Evolutionary conservation across 768 basidiomycete genomes (phyloP).

Genomic region (Dioszegia crocea): DNA sequence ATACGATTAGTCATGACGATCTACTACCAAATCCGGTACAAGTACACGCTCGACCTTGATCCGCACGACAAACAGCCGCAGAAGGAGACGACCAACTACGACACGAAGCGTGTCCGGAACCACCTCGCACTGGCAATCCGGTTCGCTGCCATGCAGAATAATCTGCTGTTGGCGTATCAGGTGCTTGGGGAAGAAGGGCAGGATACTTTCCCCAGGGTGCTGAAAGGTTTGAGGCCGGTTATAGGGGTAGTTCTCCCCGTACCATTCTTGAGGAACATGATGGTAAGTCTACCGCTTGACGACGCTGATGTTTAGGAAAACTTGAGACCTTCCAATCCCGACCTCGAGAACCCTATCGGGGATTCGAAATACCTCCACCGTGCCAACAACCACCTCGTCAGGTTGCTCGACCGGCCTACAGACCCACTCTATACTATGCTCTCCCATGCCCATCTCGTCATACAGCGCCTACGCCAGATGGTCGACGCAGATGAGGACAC

Average conservation of each 20-base stretch:
- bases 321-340: neutral
- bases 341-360: conserved; percentile 2
- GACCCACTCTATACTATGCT: conserved; percentile 1
- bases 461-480: conserved; percentile 1
- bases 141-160: conserved; percentile 12
- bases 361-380: conserved; percentile 2
- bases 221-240: neutral
- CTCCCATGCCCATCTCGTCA: neutral
- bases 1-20: neutral
- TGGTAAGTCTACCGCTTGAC: neutral
- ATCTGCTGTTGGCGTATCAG: conserved; percentile 6
- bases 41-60: neutral
- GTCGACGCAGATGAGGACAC: neutral
- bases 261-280: neutral
- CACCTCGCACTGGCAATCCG: conserved; percentile 24
- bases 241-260: neutral
- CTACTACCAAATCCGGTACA: conserved; percentile 3
- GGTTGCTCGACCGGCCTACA: neutral
- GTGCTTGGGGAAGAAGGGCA: neutral
- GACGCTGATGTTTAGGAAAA: neutral
- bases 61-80: neutral
- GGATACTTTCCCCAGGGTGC: conserved; percentile 3
- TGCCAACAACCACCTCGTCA: neutral
- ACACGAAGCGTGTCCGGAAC: conserved; percentile 13
- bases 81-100: conserved; percentile 1